Evolutionary conservation across 495 filamentous ascomycete species (phyloP), one percentile per base, ranked within the genome.

Genomic region (Ramalina peruviana): DNA sequence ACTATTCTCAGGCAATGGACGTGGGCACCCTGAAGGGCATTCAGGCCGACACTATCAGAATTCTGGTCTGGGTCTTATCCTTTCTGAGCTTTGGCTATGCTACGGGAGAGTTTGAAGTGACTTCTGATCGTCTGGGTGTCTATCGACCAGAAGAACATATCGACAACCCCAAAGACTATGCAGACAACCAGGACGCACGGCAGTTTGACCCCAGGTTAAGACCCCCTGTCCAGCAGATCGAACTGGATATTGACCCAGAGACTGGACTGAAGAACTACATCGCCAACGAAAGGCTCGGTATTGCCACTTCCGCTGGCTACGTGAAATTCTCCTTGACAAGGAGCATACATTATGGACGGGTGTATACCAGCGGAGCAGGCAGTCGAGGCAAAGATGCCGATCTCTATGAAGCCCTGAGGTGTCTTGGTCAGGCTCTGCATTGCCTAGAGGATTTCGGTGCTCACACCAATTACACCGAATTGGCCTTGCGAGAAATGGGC

Each of bases 221-320:
- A 36, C 78, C 76, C 2, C 89, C 85, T 0, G 77, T 97, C 15
- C 67, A 73, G 40, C 76, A 77, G 1, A 60, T 75, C 20, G 92
- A 98, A 58, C 79, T 94, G 19, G 82, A 86, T 26, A 75, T 97
- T 44, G 92, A 97, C 60, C 73, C 70, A 4, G 64, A 81, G 4
- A 95, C 88, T 4, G 88, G 87, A 12, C 94, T 98, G 90, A 98
- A 98, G 67, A 96, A 97, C 62, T 98, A 98, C 65, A 96, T 98
- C 53, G 83, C 89, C 38, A 97, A 96, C 56, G 92, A 96, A 62
- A 62, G 59, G 7, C 86, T 89, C 3, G 70, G 71, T 45, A 90
- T 86, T 82, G 85, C 88, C 0, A 98, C 92, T 10, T 93, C 86
- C 43, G 62, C 81, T n/a, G 90, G 84, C 36, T 98, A 94, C 58